These are phyloP conservation scores for Leccinum boreale DNA, from an alignment of 768 basidiomycete species.

Conservation along the genomic window DNA sequence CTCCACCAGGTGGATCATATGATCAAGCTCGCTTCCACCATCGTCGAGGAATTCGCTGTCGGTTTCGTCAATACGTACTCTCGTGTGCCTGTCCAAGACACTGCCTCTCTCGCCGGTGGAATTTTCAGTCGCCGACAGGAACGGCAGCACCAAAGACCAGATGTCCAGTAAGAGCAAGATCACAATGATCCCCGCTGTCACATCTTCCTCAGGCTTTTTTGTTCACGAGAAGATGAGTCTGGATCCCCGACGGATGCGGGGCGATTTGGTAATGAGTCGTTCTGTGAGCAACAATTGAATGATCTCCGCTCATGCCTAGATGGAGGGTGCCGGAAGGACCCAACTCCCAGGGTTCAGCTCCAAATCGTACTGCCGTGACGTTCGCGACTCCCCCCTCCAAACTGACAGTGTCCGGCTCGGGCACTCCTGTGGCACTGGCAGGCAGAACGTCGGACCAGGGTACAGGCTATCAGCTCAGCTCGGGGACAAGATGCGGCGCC, in stretches of 20 bases:
- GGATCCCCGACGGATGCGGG: not conserved
- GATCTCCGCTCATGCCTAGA: not conserved
- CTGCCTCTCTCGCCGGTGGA: slow-evolving; percentile 1
- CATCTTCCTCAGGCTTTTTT: not conserved
- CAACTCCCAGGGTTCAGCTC: not conserved
- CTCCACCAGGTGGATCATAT: not conserved
- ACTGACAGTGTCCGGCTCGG: not conserved
- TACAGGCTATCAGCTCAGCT: not conserved
- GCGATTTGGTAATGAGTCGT: not conserved
- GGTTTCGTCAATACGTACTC: not conserved
- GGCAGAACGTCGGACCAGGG: not conserved
- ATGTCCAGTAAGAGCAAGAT: not conserved
- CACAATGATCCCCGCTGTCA: not conserved
- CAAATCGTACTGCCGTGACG: not conserved
- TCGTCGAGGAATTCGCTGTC: not conserved
- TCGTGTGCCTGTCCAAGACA: not conserved
- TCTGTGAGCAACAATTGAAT: not conserved
- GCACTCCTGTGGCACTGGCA: not conserved
- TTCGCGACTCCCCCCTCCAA: not conserved
- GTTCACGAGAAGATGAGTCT: not conserved
- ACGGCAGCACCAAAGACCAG: not conserved
- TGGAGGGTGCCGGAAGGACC: not conserved
- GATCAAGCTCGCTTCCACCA: not conserved
- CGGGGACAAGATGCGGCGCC: not conserved
- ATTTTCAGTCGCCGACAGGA: slow-evolving; percentile 9